A percentile compares a stretch with the other conserved stretches of the same genome.
These are phyloP conservation scores for Colletotrichum lupini DNA, from an alignment of 2,329 filamentous ascomycete species.

Conservation along the genomic window DNA sequence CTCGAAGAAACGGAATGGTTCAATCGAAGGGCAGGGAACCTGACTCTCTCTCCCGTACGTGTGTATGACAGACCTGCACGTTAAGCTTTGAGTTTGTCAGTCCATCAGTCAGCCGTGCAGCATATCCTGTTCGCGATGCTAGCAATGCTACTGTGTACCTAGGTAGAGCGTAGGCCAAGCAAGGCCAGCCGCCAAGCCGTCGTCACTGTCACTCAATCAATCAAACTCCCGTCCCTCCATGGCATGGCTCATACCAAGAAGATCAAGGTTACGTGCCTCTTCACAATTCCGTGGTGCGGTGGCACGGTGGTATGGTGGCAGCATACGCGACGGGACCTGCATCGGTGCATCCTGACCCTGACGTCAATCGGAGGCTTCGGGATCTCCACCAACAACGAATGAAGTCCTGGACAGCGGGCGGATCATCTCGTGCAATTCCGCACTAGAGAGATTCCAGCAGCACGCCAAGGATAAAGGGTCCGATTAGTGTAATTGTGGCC, in stretches of 20 bases:
- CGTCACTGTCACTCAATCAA: neutral
- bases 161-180: too few species aligned
- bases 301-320: neutral
- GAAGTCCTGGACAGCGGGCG: conserved; percentile 3
- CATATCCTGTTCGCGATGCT: too few species aligned
- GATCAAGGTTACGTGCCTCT: neutral
- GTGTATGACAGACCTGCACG: neutral
- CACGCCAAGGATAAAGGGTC: conserved; percentile 27
- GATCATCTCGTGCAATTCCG: conserved; percentile 5
- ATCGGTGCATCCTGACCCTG: conserved; percentile 4
- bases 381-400: conserved; percentile 15
- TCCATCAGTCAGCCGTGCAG: neutral
- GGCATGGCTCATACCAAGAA: neutral
- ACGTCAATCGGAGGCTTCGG: conserved; percentile 36
- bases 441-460: neutral
- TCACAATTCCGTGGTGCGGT: neutral
- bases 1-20: conserved; percentile 9
- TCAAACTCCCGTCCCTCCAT: conserved; percentile 24
- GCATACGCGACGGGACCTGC: neutral
- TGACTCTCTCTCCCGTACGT: conserved; percentile 9
- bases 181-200: neutral
- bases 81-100: neutral
- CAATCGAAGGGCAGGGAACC: neutral
- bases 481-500: conserved; percentile 17
- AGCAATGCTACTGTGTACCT: too few species aligned